These are phyloP conservation scores for Malus sieversii DNA, from an alignment of 306 rosid genomes.

Conservation along the genomic window DNA sequence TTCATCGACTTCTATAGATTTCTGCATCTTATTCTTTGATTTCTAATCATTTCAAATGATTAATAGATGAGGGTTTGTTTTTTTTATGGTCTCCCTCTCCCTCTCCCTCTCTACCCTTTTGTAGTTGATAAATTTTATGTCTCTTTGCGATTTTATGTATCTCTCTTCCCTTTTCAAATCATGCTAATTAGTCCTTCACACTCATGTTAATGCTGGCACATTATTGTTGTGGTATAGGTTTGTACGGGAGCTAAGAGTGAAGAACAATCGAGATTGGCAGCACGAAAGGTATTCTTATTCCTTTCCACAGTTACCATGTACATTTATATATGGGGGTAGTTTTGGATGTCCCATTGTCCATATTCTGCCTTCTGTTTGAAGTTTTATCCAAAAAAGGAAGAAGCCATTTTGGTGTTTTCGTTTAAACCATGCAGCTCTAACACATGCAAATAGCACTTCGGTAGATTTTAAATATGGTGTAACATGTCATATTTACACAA, in stretches of 20 bases:
- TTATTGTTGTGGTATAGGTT: constrained; percentile 43
- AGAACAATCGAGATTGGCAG: constrained; percentile 82
- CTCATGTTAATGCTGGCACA: not conserved
- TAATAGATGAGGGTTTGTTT: not conserved
- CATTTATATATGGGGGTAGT: not conserved
- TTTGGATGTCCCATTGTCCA: not conserved
- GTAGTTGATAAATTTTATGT: not conserved
- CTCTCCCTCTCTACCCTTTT: not conserved
- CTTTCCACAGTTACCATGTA: not conserved
- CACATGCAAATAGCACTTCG: not conserved
- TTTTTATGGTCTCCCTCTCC: not conserved
- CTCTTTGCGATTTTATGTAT: not conserved
- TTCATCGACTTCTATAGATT: not conserved
- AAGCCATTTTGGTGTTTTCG: not conserved
- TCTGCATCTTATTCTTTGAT: not conserved
- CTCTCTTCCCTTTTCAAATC: not conserved
- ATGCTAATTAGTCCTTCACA: not conserved
- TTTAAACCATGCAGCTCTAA: not conserved
- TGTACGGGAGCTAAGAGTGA: constrained; percentile 98
- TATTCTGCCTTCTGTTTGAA: not conserved
- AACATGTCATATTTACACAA: not conserved
- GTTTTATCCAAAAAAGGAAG: not conserved
- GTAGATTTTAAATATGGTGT: not conserved
- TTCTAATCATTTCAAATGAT: not conserved
- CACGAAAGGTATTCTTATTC: constrained; percentile 62